Evolutionary conservation across 805 yeast species (phyloP).

Genomic region (Isabelozyma heimii): DNA sequence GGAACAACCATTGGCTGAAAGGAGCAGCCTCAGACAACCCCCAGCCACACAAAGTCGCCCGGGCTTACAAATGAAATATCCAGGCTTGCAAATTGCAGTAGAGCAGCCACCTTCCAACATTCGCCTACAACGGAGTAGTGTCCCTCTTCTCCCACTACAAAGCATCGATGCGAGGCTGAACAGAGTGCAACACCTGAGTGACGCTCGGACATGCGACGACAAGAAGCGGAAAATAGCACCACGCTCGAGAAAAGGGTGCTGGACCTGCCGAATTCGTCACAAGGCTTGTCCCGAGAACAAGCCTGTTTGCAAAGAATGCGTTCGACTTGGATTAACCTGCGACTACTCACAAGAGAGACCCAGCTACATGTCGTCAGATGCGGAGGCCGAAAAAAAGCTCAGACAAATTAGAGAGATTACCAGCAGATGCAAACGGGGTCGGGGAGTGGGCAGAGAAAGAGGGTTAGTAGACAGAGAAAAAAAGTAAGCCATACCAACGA

Average conservation of each 20-base stretch:
- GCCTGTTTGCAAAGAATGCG: conserved; percentile 61
- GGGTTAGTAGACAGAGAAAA: not conserved
- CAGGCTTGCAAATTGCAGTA: no score
- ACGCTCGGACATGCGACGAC: no score
- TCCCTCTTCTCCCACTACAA: no score
- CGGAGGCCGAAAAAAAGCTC: conserved; percentile 43
- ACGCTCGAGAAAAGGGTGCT: conserved; percentile 61
- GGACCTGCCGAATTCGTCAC: conserved; percentile 75
- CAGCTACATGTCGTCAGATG: conserved; percentile 46
- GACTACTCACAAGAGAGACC: conserved; percentile 55
- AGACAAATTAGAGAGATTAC: conserved; percentile 47
- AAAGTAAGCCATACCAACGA: no score
- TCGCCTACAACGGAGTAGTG: no score
- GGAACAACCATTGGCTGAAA: no score
- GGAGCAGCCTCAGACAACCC: no score
- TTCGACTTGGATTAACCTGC: conserved; percentile 53
- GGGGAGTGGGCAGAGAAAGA: not conserved
- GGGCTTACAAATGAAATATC: no score
- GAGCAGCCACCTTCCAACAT: no score
- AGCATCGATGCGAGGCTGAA: no score
- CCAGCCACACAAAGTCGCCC: no score
- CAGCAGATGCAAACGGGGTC: conserved; percentile 35
- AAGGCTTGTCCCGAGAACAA: conserved; percentile 68
- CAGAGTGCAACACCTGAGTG: no score
- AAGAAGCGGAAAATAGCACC: not conserved